A percentile compares a stretch with the other conserved stretches of the same genome.
phyloP scores from a whole-genome alignment of 805 yeast species.

The Candida schatavii region DNA sequence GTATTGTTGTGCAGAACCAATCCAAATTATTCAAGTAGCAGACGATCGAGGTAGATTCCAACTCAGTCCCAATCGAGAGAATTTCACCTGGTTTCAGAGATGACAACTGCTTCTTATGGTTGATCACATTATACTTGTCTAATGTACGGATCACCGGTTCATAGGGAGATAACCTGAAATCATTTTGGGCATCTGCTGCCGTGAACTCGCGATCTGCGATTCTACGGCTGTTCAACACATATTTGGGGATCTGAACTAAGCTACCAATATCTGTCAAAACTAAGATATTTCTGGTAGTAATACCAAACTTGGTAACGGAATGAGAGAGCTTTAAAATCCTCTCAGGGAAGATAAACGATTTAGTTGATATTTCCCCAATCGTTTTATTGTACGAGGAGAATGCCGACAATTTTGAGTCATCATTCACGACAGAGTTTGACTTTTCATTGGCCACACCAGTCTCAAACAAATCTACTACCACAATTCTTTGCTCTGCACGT shows the following conservation, averaged over 20 bases:
- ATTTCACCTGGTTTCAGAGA: constrained; percentile 17
- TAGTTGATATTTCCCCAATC: constrained; percentile 48
- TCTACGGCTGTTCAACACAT: constrained; percentile 64
- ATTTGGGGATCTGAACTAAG: constrained; percentile 68
- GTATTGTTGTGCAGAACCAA: constrained; percentile 69
- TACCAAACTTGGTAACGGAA: constrained; percentile 60
- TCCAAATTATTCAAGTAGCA: constrained; percentile 61
- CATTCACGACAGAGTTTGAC: constrained; percentile 22
- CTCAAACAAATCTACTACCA: constrained; percentile 78
- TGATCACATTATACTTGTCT: constrained; percentile 33
- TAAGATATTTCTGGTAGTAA: constrained; percentile 65
- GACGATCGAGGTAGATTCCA: constrained; percentile 79
- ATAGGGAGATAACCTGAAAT: constrained; percentile 61
- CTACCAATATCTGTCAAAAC: constrained; percentile 59
- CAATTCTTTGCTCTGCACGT: constrained; percentile 51
- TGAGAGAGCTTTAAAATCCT: constrained; percentile 35
- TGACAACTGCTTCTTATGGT: constrained; percentile 35
- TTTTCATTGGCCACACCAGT: constrained; percentile 50
- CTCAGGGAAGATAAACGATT: constrained; percentile 64
- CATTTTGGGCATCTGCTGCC: constrained; percentile 48
- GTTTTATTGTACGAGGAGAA: constrained; percentile 27
- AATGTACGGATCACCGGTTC: constrained; percentile 51
- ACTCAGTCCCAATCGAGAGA: constrained; percentile 47
- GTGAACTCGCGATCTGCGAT: constrained; percentile 53
- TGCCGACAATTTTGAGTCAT: constrained; percentile 23